Base-by-base conservation (phyloP, 805 yeast genomes). In the Candida glaebosa region DNA sequence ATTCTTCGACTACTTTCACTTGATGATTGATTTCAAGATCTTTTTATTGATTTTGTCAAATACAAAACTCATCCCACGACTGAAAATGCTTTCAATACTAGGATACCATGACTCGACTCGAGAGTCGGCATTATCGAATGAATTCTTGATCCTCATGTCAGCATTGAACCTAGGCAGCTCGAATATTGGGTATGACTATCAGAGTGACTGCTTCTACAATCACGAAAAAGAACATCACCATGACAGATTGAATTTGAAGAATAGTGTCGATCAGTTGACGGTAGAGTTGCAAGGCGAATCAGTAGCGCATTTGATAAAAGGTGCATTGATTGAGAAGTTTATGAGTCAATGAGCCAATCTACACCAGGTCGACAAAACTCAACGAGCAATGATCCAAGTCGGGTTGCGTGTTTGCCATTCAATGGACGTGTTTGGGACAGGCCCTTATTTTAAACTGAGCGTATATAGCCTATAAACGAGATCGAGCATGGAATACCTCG, bases 401-500 rank as follows among this genome's bases (percentile, higher is more conserved):
- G n/a, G n/a, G n/a, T n/a, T n/a, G n/a, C n/a, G n/a, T n/a, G n/a
- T n/a, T n/a, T n/a, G n/a, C n/a, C n/a, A n/a, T n/a, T n/a, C n/a
- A n/a, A n/a, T n/a, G n/a, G n/a, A n/a, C n/a, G n/a, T n/a, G n/a
- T n/a, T n/a, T n/a, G n/a, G n/a, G n/a, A n/a, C n/a, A n/a, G n/a
- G n/a, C n/a, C n/a, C n/a, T n/a, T n/a, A n/a, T n/a, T n/a, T n/a
- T n/a, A n/a, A n/a, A n/a, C n/a, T n/a, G n/a, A n/a, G n/a, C n/a
- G n/a, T 30, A 30, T 37, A 37, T 28, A 51, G 33, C 37, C 46
- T 45, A 37, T 39, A 40, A 3, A 63, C 48, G 34, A 62, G 47
- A 20, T 51, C 50, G 42, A 67, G 50, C 41, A 66, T 62, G 49
- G 67, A 72, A 7, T 73, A 56, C 24, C 83, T 58, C 0, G 76